These are phyloP conservation scores for Taphrina wiesneri DNA, from an alignment of 1,139 yeast genomes.

Conservation along the genomic window DNA sequence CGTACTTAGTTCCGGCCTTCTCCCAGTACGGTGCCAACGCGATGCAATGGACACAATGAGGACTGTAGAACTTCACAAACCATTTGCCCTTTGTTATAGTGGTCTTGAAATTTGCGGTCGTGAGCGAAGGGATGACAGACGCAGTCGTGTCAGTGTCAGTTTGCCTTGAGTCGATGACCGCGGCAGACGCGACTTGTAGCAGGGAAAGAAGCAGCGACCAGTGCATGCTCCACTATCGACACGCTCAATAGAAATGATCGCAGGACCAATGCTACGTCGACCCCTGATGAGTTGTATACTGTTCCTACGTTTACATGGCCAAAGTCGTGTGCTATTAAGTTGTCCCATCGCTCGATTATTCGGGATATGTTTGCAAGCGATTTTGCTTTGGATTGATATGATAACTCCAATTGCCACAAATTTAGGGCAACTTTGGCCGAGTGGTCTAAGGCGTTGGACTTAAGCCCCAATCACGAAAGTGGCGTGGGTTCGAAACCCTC, in stretches of 20 bases:
- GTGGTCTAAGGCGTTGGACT: slow-evolving; percentile 15
- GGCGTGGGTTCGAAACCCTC: slow-evolving; percentile 16
- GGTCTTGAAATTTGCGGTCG: slow-evolving; percentile 4
- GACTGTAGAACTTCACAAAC: slow-evolving; percentile 51
- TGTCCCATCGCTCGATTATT: no score
- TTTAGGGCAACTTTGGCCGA: slow-evolving; percentile 11
- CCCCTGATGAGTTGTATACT: background rate
- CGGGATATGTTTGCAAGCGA: no score
- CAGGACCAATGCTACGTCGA: background rate
- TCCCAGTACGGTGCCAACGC: slow-evolving; percentile 49
- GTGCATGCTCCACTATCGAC: background rate
- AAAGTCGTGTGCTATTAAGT: no score
- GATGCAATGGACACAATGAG: slow-evolving; percentile 49
- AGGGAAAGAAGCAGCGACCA: background rate
- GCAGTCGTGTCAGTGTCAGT: background rate
- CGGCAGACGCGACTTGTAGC: background rate
- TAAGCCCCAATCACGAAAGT: slow-evolving; percentile 14
- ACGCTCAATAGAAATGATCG: background rate
- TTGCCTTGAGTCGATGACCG: background rate
- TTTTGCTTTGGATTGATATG: background rate
- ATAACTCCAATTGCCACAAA: background rate
- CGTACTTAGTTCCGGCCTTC: slow-evolving; percentile 42
- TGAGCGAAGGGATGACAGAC: slow-evolving; percentile 14
- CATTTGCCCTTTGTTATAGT: slow-evolving; percentile 41
- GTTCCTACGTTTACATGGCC: no score